Conservation (phyloP, 2,329 filamentous ascomycete species). For the Sclerotinia minor region DNA sequence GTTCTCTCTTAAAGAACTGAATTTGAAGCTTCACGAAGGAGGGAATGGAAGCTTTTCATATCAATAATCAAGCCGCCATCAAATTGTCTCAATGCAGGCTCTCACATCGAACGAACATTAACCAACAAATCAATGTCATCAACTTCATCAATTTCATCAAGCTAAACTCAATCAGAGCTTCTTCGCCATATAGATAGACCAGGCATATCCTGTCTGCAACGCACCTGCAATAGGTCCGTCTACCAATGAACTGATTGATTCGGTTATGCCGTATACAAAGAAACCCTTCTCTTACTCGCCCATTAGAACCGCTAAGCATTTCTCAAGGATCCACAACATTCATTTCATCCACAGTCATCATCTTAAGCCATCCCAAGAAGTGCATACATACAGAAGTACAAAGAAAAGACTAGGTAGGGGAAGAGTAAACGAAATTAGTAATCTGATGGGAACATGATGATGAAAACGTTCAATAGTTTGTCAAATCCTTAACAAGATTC, state of each 20-base stretch:
- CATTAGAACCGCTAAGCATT: neutral
- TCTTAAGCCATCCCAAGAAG: slow-evolving; percentile 3
- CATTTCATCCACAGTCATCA: slow-evolving; percentile 11
- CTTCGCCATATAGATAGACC: neutral
- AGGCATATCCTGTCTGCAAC: slow-evolving; percentile 5
- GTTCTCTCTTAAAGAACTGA: neutral
- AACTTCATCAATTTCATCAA: too few species aligned
- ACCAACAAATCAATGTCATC: neutral
- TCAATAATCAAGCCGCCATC: neutral
- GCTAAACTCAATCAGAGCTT: too few species aligned
- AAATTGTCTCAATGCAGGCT: neutral
- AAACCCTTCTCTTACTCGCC: neutral
- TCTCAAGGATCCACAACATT: neutral
- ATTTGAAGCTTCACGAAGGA: neutral
- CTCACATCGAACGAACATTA: neutral
- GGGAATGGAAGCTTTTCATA: slow-evolving; percentile 1
- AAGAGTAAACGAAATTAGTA: neutral
- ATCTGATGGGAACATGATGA: neutral
- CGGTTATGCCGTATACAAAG: neutral
- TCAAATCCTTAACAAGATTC: neutral
- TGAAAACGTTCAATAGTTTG: slow-evolving; percentile 3
- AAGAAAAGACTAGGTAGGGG: slow-evolving; percentile 7
- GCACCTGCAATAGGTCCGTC: neutral
- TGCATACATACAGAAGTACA: too few species aligned
- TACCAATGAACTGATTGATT: neutral